These are phyloP conservation scores for Leccinum rimulosum DNA, from an alignment of 768 basidiomycete genomes.

Conservation along the genomic window DNA sequence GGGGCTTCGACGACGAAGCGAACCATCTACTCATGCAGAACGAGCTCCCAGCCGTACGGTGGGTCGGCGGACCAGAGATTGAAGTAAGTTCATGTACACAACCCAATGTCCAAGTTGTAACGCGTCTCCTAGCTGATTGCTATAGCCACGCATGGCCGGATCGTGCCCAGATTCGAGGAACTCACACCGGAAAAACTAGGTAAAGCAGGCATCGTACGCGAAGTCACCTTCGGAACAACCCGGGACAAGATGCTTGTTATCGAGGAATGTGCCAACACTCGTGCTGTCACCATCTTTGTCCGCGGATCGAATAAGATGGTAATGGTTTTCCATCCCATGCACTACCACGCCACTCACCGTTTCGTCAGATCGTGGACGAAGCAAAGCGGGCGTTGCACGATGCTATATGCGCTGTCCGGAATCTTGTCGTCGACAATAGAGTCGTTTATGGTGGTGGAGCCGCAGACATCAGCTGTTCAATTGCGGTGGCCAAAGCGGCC, in stretches of 20 bases:
- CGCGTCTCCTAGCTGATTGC: slow-evolving; percentile 73
- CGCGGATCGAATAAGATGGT: slow-evolving; percentile 99
- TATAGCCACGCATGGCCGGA: slow-evolving; percentile 96
- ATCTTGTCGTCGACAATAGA: slow-evolving; percentile 90
- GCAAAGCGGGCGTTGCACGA: slow-evolving; percentile 98
- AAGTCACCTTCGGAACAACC: slow-evolving; percentile 95
- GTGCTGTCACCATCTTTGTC: slow-evolving; percentile 96
- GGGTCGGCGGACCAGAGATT: slow-evolving; percentile 99
- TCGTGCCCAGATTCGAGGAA: slow-evolving; percentile 98
- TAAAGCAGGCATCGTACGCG: slow-evolving; percentile 88
- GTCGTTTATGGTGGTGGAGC: slow-evolving; percentile 99
- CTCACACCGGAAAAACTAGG: slow-evolving; percentile 89
- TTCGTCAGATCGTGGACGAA: slow-evolving; percentile 90
- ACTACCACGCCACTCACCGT: neutral
- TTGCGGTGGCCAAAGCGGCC: slow-evolving; percentile 91
- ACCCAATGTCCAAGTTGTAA: neutral
- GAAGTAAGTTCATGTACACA: slow-evolving; percentile 53
- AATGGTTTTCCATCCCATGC: slow-evolving; percentile 7
- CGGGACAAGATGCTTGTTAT: slow-evolving; percentile 99
- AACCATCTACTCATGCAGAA: slow-evolving; percentile 99
- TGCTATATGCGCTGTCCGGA: slow-evolving; percentile 95
- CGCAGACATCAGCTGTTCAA: slow-evolving; percentile 92
- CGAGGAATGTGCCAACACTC: slow-evolving; percentile 95
- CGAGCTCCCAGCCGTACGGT: slow-evolving; percentile 92
- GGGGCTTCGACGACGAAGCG: slow-evolving; percentile 99